Evolutionary conservation across 768 basidiomycete genomes (phyloP).

Genomic region (Cystofilobasidium bisporidii): DNA sequence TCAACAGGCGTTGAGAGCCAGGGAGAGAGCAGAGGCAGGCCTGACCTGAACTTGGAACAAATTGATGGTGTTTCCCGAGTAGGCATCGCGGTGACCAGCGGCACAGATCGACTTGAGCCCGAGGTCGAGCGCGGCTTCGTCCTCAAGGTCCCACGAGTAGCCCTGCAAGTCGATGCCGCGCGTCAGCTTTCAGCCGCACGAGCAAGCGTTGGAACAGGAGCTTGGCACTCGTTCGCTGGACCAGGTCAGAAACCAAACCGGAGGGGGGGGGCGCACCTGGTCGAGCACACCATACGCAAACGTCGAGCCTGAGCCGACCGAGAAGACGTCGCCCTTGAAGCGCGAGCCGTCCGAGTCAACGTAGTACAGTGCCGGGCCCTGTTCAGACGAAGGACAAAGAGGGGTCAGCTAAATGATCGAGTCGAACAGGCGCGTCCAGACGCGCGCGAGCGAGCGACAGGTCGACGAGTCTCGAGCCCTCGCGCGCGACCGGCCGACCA

Average conservation of each 20-base stretch:
- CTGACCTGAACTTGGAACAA: conserved; percentile 82
- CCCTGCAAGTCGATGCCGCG: conserved; percentile 31
- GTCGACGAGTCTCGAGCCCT: too few relatives aligned
- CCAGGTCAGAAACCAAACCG: neutral
- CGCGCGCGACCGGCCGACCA: too few relatives aligned
- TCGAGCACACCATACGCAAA: conserved; percentile 99
- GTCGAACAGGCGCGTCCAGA: too few relatives aligned
- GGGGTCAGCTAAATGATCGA: neutral
- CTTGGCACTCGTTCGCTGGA: too few relatives aligned
- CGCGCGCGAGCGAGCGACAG: too few relatives aligned
- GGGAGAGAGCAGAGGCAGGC: too few relatives aligned
- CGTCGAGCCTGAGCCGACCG: conserved; percentile 94
- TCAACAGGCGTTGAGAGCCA: too few relatives aligned
- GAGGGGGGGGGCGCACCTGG: conserved; percentile 55
- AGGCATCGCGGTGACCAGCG: conserved; percentile 83
- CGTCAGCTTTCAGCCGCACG: neutral
- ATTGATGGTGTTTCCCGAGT: conserved; percentile 92
- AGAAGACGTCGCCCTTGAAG: conserved; percentile 93
- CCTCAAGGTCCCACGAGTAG: conserved; percentile 72
- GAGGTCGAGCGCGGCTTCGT: conserved; percentile 88
- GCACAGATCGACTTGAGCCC: conserved; percentile 90
- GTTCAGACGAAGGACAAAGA: conserved; percentile 7
- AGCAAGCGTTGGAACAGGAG: neutral
- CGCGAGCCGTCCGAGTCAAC: conserved; percentile 96
- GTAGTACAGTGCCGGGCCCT: conserved; percentile 91